These are phyloP conservation scores for Tuber aestivum DNA, from an alignment of 495 filamentous ascomycete genomes.

Conservation along the genomic window DNA sequence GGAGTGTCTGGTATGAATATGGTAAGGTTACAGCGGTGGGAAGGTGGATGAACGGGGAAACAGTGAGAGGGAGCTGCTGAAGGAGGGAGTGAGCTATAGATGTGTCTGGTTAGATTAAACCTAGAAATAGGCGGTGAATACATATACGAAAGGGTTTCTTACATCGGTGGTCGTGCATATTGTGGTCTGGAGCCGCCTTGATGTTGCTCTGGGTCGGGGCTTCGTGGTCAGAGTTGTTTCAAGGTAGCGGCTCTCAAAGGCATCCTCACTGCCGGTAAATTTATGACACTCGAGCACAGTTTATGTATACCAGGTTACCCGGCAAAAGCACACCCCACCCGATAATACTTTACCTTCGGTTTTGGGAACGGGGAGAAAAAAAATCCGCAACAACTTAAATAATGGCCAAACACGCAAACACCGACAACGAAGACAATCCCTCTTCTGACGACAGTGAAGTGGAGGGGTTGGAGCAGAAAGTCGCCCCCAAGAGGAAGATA, in stretches of 20 bases:
- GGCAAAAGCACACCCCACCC: neutral
- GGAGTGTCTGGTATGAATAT: constrained; percentile 87
- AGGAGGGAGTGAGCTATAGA: constrained; percentile 66
- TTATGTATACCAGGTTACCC: constrained; percentile 14
- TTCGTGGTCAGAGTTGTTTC: neutral
- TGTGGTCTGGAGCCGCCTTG: neutral
- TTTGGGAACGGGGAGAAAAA: neutral
- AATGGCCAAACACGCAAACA: constrained; percentile 28
- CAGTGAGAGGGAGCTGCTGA: constrained; percentile 83
- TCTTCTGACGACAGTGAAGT: neutral
- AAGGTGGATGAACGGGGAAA: constrained; percentile 89
- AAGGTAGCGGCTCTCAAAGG: constrained; percentile 7
- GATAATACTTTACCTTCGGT: neutral
- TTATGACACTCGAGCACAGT: too few relatives aligned
- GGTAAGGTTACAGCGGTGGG: constrained; percentile 86
- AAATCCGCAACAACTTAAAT: neutral
- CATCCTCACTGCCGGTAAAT: constrained; percentile 8
- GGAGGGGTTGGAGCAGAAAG: neutral
- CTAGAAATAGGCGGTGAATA: neutral
- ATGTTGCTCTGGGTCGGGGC: neutral
- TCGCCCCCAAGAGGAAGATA: constrained; percentile 12
- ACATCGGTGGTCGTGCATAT: constrained; percentile 38
- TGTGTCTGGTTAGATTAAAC: constrained; percentile 1
- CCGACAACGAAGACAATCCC: constrained; percentile 10
- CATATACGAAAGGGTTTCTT: constrained; percentile 4